phyloP scores from a whole-genome alignment of 345 rosid genomes.

The Erucastrum elatum region DNA sequence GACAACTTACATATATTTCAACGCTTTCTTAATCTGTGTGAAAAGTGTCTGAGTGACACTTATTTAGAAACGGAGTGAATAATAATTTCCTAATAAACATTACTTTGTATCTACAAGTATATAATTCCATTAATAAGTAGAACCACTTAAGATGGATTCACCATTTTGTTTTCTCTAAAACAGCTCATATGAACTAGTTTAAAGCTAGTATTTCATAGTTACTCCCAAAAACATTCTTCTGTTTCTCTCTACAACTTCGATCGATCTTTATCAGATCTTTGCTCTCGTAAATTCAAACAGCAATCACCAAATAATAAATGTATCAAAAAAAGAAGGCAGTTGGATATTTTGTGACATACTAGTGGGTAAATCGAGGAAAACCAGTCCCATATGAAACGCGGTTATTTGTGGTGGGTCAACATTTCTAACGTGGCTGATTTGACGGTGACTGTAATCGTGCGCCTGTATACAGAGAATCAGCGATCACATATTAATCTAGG shows the following conservation, averaged over 20 bases:
- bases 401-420: slow-evolving; percentile 34
- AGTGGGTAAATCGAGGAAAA: neutral
- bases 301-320: neutral
- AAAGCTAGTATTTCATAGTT: no score
- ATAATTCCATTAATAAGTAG: neutral
- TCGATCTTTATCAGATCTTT: no score
- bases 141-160: neutral
- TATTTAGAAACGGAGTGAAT: no score
- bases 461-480: neutral
- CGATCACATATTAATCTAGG: neutral
- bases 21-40: no score
- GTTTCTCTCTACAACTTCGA: no score
- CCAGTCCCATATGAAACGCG: slow-evolving; percentile 21
- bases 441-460: slow-evolving; percentile 8
- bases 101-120: neutral
- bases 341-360: neutral
- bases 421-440: slow-evolving; percentile 29
- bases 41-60: no score
- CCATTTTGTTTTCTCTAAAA: neutral
- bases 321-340: neutral
- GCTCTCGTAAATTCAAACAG: neutral
- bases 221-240: no score
- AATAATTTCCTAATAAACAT: neutral
- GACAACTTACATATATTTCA: no score
- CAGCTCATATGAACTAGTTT: no score